These are phyloP conservation scores for Trypanosoma mega DNA, from an alignment of 208 protist genomes.

Conservation along the genomic window DNA sequence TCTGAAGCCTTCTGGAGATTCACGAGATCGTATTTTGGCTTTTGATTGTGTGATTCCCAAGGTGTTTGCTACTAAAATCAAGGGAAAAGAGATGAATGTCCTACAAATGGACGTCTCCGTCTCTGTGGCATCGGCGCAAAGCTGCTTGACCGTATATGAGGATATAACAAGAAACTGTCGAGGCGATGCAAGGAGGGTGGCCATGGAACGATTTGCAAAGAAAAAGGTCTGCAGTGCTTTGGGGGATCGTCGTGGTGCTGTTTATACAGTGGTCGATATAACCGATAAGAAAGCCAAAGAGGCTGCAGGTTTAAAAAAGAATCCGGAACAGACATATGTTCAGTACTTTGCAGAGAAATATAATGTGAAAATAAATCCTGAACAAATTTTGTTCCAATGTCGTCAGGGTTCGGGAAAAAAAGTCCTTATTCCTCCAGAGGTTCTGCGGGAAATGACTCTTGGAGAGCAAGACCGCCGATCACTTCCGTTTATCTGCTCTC, in stretches of 20 bases:
- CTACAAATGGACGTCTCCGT: slow-evolving; percentile 10
- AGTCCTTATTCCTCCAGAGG: slow-evolving; percentile 33
- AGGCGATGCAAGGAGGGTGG: neutral
- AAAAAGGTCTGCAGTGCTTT: slow-evolving; percentile 12
- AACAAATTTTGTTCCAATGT: slow-evolving; percentile 15
- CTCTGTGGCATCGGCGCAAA: slow-evolving; percentile 8
- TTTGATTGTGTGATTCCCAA: slow-evolving; percentile 19
- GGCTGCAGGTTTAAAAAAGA: slow-evolving; percentile 3
- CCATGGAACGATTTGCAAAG: slow-evolving; percentile 15
- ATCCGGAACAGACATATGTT: slow-evolving; percentile 22
- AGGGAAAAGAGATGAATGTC: slow-evolving; percentile 6
- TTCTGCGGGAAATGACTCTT: slow-evolving; percentile 38
- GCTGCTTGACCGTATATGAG: slow-evolving; percentile 9
- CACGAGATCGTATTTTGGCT: too few species aligned
- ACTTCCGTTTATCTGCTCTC: slow-evolving; percentile 51
- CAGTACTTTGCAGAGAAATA: slow-evolving; percentile 20
- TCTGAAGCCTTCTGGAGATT: too few species aligned
- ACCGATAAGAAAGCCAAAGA: slow-evolving; percentile 12
- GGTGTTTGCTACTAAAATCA: slow-evolving; percentile 3
- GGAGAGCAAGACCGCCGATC: slow-evolving; percentile 26
- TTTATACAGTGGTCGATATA: slow-evolving; percentile 14
- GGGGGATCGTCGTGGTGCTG: neutral
- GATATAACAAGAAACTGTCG: slow-evolving; percentile 4
- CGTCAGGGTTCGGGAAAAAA: neutral
- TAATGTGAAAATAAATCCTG: slow-evolving; percentile 1